Evolutionary conservation across 768 basidiomycete species (phyloP).

Genomic region (Calocybe indica): DNA sequence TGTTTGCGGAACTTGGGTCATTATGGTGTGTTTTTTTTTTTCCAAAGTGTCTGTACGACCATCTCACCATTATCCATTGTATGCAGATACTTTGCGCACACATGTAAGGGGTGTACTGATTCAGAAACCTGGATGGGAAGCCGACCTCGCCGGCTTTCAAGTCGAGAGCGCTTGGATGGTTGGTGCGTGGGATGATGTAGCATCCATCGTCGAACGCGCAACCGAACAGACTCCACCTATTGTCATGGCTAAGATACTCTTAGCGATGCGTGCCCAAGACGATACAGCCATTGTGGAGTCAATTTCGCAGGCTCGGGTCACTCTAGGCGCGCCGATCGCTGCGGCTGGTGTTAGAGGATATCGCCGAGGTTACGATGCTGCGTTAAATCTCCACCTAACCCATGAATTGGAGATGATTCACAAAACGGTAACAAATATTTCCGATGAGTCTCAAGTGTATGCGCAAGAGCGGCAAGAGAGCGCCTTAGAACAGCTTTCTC

Average conservation of each 20-base stretch:
- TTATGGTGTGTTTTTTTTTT: conserved; percentile 63
- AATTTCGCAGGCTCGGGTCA: conserved; percentile 58
- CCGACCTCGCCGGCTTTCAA: conserved; percentile 72
- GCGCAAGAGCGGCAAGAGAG: conserved; percentile 26
- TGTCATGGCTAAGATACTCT: conserved; percentile 71
- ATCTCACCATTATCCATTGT: conserved; percentile 1
- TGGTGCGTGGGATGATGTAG: conserved; percentile 86
- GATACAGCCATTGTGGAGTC: conserved; percentile 36
- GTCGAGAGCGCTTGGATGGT: conserved; percentile 96
- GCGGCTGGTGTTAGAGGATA: conserved; percentile 81
- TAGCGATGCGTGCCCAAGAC: conserved; percentile 67
- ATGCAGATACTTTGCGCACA: conserved; percentile 83
- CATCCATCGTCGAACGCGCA: conserved; percentile 45
- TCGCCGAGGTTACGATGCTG: conserved; percentile 80
- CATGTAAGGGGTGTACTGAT: conserved; percentile 90
- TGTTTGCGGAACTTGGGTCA: conserved; percentile 94
- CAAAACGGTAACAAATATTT: conserved; percentile 31
- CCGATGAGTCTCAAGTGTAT: conserved; percentile 30
- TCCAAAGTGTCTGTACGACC: background rate
- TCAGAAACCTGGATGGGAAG: conserved; percentile 80
- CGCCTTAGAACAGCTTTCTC: conserved; percentile 38
- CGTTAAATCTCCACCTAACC: conserved; percentile 78
- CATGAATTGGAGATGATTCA: conserved; percentile 79
- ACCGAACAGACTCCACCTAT: conserved; percentile 53
- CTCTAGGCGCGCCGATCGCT: conserved; percentile 75